Percentiles rank a stretch among this genome's conserved stretches.
Conservation (phyloP, 805 yeast species). For the Cyberlindnera suaveolens region DNA sequence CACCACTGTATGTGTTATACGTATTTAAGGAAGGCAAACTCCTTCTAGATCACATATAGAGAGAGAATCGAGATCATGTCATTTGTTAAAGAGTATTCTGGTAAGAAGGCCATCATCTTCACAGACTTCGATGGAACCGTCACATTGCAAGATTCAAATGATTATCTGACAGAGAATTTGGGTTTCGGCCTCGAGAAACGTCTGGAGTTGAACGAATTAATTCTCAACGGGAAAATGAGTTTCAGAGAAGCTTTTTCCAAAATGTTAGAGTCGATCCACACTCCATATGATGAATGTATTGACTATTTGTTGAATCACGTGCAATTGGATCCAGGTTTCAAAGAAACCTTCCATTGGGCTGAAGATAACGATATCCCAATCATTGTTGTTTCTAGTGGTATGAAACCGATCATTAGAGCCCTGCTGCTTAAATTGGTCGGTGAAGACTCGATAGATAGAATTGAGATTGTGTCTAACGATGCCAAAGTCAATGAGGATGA, state of each 20-base stretch:
- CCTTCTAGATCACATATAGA: too few species aligned
- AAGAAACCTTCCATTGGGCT: constrained; percentile 76
- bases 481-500: constrained; percentile 51
- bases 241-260: constrained; percentile 79
- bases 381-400: constrained; percentile 85
- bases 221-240: constrained; percentile 58
- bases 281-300: constrained; percentile 79
- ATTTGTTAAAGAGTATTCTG: constrained; percentile 18
- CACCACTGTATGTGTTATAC: too few species aligned
- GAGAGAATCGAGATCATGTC: constrained; percentile 12
- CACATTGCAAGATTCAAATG: constrained; percentile 92
- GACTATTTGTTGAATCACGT: constrained; percentile 60
- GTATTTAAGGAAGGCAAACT: too few species aligned
- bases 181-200: constrained; percentile 80
- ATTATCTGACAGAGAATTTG: constrained; percentile 77
- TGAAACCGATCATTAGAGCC: constrained; percentile 85
- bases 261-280: constrained; percentile 75
- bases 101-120: constrained; percentile 70
- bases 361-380: constrained; percentile 67
- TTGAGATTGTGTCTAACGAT: constrained; percentile 79
- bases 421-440: constrained; percentile 73
- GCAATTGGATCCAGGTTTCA: constrained; percentile 86
- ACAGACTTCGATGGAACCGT: constrained; percentile 99
- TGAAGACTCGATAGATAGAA: constrained; percentile 59
- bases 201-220: constrained; percentile 59